These are phyloP conservation scores for Centaurea solstitialis DNA, from an alignment of 129 eudicot genomes.

Conservation along the genomic window DNA sequence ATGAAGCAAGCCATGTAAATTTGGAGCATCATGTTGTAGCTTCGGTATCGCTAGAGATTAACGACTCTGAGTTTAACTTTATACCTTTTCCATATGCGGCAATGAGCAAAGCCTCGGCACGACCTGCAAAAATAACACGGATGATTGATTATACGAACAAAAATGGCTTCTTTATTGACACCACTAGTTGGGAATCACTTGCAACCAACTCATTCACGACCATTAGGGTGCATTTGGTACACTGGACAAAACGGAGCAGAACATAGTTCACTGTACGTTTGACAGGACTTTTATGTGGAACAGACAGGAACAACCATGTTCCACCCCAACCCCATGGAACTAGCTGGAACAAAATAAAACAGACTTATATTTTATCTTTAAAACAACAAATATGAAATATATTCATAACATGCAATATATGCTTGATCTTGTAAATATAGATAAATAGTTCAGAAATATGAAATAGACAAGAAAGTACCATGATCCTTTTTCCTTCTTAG, in stretches of 20 bases:
- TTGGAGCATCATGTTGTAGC: background rate
- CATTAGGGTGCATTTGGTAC: background rate
- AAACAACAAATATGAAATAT: background rate
- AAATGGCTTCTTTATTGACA: background rate
- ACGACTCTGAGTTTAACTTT: slow-evolving; percentile 26
- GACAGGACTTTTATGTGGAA: no score
- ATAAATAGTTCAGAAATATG: background rate
- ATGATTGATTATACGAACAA: background rate
- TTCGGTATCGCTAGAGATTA: background rate
- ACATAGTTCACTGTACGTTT: no score
- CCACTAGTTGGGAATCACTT: background rate
- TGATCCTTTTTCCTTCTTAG: slow-evolving; percentile 90
- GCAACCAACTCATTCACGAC: background rate
- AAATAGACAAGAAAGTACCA: slow-evolving; percentile 40
- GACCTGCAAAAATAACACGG: slow-evolving; percentile 52
- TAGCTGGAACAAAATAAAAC: no score
- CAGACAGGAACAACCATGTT: no score
- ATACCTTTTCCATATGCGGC: slow-evolving; percentile 95
- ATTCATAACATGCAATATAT: background rate
- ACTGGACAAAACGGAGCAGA: no score
- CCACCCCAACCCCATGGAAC: no score
- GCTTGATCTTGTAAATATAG: background rate
- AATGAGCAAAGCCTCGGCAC: slow-evolving; percentile 96
- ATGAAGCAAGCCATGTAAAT: background rate
- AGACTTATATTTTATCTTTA: no score